phyloP scores from a whole-genome alignment of 768 basidiomycete species.

The Podaxis pistillaris region DNA sequence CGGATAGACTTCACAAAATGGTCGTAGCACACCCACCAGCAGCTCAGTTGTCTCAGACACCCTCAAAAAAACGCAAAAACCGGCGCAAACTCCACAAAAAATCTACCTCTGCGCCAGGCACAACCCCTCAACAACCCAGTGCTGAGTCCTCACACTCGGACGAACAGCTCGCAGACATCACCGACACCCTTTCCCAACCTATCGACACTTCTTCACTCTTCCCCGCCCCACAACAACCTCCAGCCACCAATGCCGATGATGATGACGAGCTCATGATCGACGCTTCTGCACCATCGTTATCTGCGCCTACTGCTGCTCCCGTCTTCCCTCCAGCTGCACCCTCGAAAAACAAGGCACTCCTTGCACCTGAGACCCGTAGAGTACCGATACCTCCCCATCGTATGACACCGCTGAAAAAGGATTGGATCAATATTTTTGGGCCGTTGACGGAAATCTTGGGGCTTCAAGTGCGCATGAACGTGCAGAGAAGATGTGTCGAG shows the following conservation, averaged over 20 bases:
- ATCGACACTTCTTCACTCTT: conserved; percentile 16
- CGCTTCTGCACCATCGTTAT: conserved; percentile 30
- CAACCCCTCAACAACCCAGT: conserved; percentile 17
- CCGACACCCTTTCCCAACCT: conserved; percentile 19
- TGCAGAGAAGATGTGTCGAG: conserved; percentile 85
- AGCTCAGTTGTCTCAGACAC: conserved; percentile 16
- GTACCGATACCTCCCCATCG: conserved; percentile 94
- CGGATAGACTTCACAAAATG: conserved; percentile 27
- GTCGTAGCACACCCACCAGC: conserved; percentile 35
- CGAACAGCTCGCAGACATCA: conserved; percentile 24
- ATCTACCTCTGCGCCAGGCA: conserved; percentile 18
- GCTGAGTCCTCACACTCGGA: conserved; percentile 21
- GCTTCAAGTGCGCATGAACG: conserved; percentile 97
- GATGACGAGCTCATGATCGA: conserved; percentile 36
- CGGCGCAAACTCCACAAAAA: conserved; percentile 39
- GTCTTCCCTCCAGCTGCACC: conserved; percentile 70
- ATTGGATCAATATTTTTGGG: conserved; percentile 94
- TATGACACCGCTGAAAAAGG: conserved; percentile 95
- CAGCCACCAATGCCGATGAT: conserved; percentile 16
- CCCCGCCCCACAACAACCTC: neutral
- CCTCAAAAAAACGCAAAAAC: conserved; percentile 30
- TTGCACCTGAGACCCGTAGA: conserved; percentile 84
- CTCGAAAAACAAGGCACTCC: conserved; percentile 42
- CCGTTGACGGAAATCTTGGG: conserved; percentile 94
- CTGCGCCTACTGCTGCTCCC: conserved; percentile 52